Base-by-base conservation (phyloP, 2,329 filamentous ascomycete genomes). In the Orbilia oligospora region DNA sequence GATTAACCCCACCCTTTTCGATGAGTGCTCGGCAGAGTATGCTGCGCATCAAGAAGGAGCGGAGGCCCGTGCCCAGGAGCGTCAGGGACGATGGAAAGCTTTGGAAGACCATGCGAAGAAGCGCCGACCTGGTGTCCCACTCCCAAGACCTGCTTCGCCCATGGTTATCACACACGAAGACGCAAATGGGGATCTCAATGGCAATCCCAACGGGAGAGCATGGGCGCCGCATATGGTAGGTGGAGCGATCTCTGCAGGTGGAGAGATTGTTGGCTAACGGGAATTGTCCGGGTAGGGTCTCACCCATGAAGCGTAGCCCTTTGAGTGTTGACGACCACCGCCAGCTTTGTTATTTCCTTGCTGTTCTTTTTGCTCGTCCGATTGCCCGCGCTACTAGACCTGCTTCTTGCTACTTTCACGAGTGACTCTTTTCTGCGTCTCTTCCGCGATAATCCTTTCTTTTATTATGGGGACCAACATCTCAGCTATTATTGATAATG, bases 11-110 rank as follows among this genome's bases (percentile, higher is more conserved):
- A 94, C 97, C 84, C 89, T 99, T 22, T 99, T 99, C 83, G 96
- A 99, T 82, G 96, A 99, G 84, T 99, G 96, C 86, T 97, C 96
- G 41, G 95, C 97, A 83, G 94, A 98, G 81, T 99, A 99, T 85
- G 97, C 94, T 4, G 95, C 98, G 84, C 92, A 96, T 83, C 95
- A 98, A 85, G 97, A 97, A 85, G 96, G 90, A 80, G 93, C 94
- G 2, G 91, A 92, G n/a, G 90, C 93, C 77, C 90, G 94, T 71
- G 92, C 97, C 85, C 90, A 91, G 80, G 88, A 90, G 80, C 90
- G 96, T 81, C 91, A 97, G 84, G 90, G 91, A 81, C 94, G 95
- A 83, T 99, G 96, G 96, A 93, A 95, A 69, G 90, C 91, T 80
- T 88, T 99, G 49, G 89, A 91, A 63, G 92, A 96, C 81, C 90